Conservation (phyloP, 768 basidiomycete genomes). For the Leucosporidium scottii region DNA sequence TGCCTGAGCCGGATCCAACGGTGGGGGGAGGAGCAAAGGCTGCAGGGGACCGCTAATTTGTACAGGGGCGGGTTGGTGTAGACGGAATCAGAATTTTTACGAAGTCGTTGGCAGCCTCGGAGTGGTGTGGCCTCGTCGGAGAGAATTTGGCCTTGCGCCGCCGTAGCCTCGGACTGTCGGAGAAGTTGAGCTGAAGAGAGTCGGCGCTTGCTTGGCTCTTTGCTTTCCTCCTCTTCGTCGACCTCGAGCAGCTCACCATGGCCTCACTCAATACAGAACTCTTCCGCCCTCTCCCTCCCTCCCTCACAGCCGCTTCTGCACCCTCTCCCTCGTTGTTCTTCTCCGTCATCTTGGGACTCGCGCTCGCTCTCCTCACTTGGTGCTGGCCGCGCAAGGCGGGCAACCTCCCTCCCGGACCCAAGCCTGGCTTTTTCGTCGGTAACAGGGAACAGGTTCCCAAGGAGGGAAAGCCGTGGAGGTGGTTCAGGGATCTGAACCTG, state of each 20-base stretch:
- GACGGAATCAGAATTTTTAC: no score
- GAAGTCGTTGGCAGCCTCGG: no score
- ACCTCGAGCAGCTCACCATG: background rate
- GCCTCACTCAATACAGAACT: background rate
- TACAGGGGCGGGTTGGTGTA: no score
- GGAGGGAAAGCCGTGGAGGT: conserved; percentile 26
- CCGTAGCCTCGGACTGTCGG: no score
- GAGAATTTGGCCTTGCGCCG: no score
- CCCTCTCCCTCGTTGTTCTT: background rate
- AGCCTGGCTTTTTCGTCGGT: conserved; percentile 14
- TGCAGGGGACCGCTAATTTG: no score
- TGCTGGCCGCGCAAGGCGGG: background rate
- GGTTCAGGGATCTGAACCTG: conserved; percentile 24
- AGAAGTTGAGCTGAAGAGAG: no score
- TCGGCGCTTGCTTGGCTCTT: background rate
- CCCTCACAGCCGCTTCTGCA: background rate
- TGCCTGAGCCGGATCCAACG: no score
- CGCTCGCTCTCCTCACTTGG: background rate
- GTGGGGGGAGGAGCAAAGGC: no score
- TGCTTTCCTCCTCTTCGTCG: background rate
- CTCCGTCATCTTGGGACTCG: background rate
- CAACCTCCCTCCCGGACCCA: conserved; percentile 7
- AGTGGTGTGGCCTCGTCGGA: no score
- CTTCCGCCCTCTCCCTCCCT: background rate
- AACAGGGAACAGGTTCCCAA: conserved; percentile 24